Evolutionary conservation across 805 yeast genomes (phyloP).

Genomic region (Maudiozyma serrabonitensis): DNA sequence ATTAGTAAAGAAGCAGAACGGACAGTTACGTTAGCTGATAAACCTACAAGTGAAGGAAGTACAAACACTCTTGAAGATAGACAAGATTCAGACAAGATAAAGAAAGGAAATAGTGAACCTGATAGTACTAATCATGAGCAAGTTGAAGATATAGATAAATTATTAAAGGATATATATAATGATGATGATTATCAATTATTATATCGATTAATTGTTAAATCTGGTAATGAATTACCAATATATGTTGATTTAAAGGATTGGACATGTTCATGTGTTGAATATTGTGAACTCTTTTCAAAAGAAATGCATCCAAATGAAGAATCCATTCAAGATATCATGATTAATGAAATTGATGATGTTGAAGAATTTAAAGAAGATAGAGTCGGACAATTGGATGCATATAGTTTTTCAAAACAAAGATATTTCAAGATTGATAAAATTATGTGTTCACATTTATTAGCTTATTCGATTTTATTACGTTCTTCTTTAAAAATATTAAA

Average conservation of each 20-base stretch:
- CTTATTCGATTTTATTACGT: slow-evolving; percentile 21
- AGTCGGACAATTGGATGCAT: slow-evolving; percentile 22
- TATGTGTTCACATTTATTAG: slow-evolving; percentile 28
- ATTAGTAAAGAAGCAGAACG: not conserved
- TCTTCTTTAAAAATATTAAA: slow-evolving; percentile 12
- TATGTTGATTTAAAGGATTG: slow-evolving; percentile 25
- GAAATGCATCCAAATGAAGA: slow-evolving; percentile 3
- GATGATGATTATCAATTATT: slow-evolving; percentile 9
- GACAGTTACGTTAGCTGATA: not conserved
- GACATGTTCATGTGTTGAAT: slow-evolving; percentile 29
- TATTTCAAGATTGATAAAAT: slow-evolving; percentile 19
- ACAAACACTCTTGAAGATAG: not conserved
- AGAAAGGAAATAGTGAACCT: not conserved
- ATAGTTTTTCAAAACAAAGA: slow-evolving; percentile 19
- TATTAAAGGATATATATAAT: slow-evolving; percentile 6
- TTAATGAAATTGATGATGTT: slow-evolving; percentile 13
- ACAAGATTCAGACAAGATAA: not conserved
- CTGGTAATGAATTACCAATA: slow-evolving; percentile 12
- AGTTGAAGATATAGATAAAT: not conserved
- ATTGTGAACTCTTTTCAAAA: slow-evolving; percentile 12
- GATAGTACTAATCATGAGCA: too few relatives aligned
- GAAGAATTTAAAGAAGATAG: slow-evolving; percentile 19
- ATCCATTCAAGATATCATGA: slow-evolving; percentile 2
- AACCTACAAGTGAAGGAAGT: too few relatives aligned
- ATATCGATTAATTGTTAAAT: slow-evolving; percentile 19